Evolutionary conservation across 228 moss, liverwort and hornwort species (phyloP).

Genomic region (Sphagnum fallax): DNA sequence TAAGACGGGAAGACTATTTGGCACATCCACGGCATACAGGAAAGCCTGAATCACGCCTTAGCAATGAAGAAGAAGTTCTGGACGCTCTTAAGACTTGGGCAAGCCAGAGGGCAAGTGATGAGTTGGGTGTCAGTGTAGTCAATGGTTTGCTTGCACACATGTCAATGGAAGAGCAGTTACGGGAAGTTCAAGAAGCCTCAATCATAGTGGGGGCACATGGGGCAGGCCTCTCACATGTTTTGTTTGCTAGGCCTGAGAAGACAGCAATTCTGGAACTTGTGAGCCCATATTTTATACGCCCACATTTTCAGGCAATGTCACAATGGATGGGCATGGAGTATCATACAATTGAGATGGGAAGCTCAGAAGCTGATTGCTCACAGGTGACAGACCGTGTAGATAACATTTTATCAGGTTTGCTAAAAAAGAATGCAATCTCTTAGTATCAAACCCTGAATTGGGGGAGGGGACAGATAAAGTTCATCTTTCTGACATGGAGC

Average conservation of each 20-base stretch:
- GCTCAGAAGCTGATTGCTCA: conserved; percentile 13
- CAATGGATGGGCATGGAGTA: conserved; percentile 48
- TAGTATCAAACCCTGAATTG: too few relatives aligned
- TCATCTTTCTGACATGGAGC: too few relatives aligned
- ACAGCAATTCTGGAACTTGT: conserved; percentile 33
- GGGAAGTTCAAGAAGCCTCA: conserved; percentile 24
- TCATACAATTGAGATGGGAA: conserved; percentile 22
- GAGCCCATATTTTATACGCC: conserved; percentile 29
- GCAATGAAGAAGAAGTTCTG: conserved; percentile 37
- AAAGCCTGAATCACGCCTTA: conserved; percentile 35
- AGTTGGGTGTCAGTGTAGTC: conserved; percentile 11
- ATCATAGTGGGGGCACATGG: conserved; percentile 49
- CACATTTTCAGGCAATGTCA: conserved; percentile 38
- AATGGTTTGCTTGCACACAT: conserved; percentile 51
- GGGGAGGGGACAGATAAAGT: too few relatives aligned
- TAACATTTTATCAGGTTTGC: conserved; percentile 15
- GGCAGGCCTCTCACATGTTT: conserved; percentile 37
- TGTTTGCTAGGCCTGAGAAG: conserved; percentile 30
- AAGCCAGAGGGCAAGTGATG: conserved; percentile 17
- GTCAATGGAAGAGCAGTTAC: conserved; percentile 34
- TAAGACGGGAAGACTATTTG: conserved; percentile 43
- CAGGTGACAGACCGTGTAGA: conserved; percentile 19
- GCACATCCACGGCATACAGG: conserved; percentile 51
- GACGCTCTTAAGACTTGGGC: conserved; percentile 26
- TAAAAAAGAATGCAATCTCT: too few relatives aligned